Base-by-base conservation (phyloP, 2,329 filamentous ascomycete species). In the Beauveria brongniartii region DNA sequence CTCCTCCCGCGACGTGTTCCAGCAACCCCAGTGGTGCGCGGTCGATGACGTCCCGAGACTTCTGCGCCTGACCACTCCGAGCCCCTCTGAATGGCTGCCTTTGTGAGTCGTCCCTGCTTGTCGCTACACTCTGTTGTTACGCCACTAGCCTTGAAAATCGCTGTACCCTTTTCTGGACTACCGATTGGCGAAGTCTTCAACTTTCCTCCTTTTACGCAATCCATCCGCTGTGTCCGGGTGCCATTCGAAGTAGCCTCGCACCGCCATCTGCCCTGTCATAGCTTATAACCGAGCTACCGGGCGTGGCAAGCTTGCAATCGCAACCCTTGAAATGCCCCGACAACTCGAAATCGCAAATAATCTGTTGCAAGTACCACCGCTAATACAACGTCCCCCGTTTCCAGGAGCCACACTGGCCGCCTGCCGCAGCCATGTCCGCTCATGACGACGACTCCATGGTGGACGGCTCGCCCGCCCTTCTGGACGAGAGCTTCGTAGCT, bases 401-500 rank as follows among this genome's bases (percentile, higher is more conserved):
- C 20, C 47, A 61, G 59, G 59, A 61, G 28, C 52, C 59, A 26
- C 59, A 55, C 37, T 61, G 59, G 59, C 53, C 46, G 53, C 46
- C 59, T 26, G 59, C 16, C 53, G 53, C 46, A 28, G 53, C 51
- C 59, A 61, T 61, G 59, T 57, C 59, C 34, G 20, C 73, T 61
- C 70, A 73, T 65, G 68, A 73, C 66, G 71, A 73, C 69, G 51
- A 60, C 16, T 53, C 50, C n/a, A 16, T 37, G 2, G 71, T 60
- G 54, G 61, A 65, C 64, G 64, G 72, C 69, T 68, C 70, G 64
- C 63, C 66, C 69, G 64, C 66, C 8, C 7, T 56, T n/a, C 16
- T 56, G 18, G 59, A 56, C 24, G 53, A 55, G 41, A 58, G 66
- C 62, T 64, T 55, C 52, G 63, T 64, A 64, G 72, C 71, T 65